Conservation (phyloP, 768 basidiomycete species). For the Suillus bovinus region DNA sequence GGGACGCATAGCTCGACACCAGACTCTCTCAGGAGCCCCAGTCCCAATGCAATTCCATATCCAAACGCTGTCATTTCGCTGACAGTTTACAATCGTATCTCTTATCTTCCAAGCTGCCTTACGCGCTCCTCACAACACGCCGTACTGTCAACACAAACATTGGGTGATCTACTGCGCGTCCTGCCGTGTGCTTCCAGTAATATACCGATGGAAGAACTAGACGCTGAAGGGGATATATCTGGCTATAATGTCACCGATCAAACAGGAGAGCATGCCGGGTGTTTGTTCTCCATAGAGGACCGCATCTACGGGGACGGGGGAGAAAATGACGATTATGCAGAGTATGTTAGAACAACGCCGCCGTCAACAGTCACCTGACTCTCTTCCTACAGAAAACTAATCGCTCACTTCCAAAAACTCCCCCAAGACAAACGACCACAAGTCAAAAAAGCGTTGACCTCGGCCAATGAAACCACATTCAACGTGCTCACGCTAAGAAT, state of each 20-base stretch:
- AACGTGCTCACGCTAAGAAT: slow-evolving; percentile 58
- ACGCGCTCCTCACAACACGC: slow-evolving; percentile 68
- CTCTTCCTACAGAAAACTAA: slow-evolving; percentile 42
- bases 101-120: slow-evolving; percentile 61
- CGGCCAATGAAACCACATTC: slow-evolving; percentile 51
- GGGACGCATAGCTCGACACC: neutral
- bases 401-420: slow-evolving; percentile 38
- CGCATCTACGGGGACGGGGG: slow-evolving; percentile 57
- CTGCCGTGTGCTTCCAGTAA: slow-evolving; percentile 67
- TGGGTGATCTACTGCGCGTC: slow-evolving; percentile 57
- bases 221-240: slow-evolving; percentile 30
- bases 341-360: slow-evolving; percentile 38
- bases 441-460: slow-evolving; percentile 40
- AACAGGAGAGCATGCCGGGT: slow-evolving; percentile 29
- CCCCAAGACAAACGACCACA: slow-evolving; percentile 30
- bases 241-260: slow-evolving; percentile 32
- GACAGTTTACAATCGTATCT: slow-evolving; percentile 58
- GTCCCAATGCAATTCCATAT: neutral
- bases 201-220: slow-evolving; percentile 42
- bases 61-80: slow-evolving; percentile 55
- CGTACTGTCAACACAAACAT: slow-evolving; percentile 68
- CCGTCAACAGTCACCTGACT: neutral
- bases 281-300: slow-evolving; percentile 63
- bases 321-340: slow-evolving; percentile 54
- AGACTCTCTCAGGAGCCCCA: neutral